Percentiles rank a stretch among this genome's conserved stretches.
Conservation (phyloP, 176 grass and related monocot genomes). For the Oryza meyeriana region DNA sequence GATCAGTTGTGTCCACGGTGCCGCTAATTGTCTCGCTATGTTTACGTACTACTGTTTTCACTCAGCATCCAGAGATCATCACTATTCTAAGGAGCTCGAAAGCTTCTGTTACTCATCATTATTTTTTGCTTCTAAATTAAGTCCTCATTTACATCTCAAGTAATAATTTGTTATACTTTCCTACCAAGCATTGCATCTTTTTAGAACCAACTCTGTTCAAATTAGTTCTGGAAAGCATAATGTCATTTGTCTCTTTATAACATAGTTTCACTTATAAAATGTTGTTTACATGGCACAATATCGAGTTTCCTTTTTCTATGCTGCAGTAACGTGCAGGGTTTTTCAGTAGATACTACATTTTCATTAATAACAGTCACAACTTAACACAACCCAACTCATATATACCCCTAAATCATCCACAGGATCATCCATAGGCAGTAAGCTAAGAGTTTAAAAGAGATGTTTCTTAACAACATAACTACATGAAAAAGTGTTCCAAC, state of each 20-base stretch:
- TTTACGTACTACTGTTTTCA: background rate
- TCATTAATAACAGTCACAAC: background rate
- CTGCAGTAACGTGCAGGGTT: background rate
- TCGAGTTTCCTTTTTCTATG: background rate
- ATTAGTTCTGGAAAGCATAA: background rate
- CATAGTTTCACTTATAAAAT: background rate
- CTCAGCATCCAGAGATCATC: background rate
- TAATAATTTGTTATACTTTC: background rate
- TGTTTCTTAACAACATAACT: background rate
- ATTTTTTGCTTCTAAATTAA: background rate
- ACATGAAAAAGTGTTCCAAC: background rate
- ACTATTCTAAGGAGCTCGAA: background rate
- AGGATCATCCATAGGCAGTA: background rate
- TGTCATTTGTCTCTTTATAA: background rate
- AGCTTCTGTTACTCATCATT: background rate
- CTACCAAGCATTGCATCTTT: constrained; percentile 9
- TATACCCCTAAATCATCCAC: background rate
- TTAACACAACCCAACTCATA: background rate
- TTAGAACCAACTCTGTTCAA: background rate
- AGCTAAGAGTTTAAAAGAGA: background rate
- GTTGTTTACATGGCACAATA: too few relatives aligned
- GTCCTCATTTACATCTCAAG: background rate
- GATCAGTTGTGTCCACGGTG: too few relatives aligned
- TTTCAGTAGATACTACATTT: background rate
- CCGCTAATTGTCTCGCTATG: too few relatives aligned